phyloP scores from a whole-genome alignment of 1,284 basidiomycete genomes.

The Microbotryum lychnidis-dioicae region DNA sequence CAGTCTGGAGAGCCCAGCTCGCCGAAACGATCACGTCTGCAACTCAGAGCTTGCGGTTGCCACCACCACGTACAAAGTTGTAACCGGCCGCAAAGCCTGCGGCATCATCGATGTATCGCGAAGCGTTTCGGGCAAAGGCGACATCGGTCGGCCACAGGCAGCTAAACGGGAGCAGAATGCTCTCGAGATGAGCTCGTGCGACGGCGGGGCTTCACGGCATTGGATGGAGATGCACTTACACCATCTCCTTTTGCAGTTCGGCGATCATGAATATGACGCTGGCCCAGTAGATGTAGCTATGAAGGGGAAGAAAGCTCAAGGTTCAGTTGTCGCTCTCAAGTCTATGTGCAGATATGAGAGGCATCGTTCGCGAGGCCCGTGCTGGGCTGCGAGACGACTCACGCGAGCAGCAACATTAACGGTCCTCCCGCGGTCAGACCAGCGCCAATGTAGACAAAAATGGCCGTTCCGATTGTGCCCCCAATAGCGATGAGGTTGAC shows the following conservation, averaged over 20 bases:
- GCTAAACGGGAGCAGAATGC: not conserved
- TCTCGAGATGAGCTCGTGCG: too few relatives aligned
- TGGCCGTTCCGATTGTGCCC: slow-evolving; percentile 4
- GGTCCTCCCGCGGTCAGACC: slow-evolving; percentile 3
- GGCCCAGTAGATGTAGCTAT: not conserved
- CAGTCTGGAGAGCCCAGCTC: not conserved
- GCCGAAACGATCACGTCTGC: not conserved
- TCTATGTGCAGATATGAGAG: not conserved
- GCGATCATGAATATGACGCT: slow-evolving; percentile 14
- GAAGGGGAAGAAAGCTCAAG: not conserved
- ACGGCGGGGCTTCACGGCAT: too few relatives aligned
- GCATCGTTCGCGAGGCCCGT: not conserved
- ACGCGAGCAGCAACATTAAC: not conserved
- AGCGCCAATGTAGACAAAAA: slow-evolving; percentile 5
- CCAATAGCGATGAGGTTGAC: slow-evolving; percentile 1
- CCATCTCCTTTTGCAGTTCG: slow-evolving; percentile 24
- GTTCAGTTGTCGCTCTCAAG: not conserved
- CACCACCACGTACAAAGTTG: not conserved
- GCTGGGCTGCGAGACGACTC: slow-evolving; percentile 1
- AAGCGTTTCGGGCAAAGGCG: slow-evolving; percentile 4
- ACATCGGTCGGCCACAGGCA: slow-evolving; percentile 6
- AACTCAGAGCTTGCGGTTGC: not conserved
- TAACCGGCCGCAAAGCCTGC: not conserved
- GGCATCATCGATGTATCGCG: slow-evolving; percentile 10
- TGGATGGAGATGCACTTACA: not conserved